Evolutionary conservation across 129 eudicot species (phyloP).

Genomic region (Oenanthe sinensis): DNA sequence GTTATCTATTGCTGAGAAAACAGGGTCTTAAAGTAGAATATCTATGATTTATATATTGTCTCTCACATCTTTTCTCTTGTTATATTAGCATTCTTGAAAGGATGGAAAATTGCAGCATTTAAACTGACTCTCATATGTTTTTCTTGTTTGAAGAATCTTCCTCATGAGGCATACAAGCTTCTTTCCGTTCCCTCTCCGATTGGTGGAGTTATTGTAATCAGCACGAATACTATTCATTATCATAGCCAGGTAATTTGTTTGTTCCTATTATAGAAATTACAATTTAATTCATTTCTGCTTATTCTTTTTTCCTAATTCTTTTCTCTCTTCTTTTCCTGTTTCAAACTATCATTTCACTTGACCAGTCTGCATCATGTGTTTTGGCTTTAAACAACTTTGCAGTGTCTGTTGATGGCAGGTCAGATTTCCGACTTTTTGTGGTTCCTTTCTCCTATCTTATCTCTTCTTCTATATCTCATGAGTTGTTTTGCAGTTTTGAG

Average conservation of each 20-base stretch:
- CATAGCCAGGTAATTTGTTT: conserved; percentile 76
- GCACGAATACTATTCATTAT: conserved; percentile 87
- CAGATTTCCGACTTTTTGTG: conserved; percentile 10
- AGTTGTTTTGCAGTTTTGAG: not conserved
- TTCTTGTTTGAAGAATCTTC: conserved; percentile 56
- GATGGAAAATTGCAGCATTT: not conserved
- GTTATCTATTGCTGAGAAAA: not conserved
- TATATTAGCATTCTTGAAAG: not conserved
- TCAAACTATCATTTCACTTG: conserved; percentile 18
- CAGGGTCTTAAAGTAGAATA: not conserved
- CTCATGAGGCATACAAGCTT: conserved; percentile 97
- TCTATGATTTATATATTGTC: not conserved
- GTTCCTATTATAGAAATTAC: not conserved
- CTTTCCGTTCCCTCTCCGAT: conserved; percentile 98
- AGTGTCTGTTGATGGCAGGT: conserved; percentile 72
- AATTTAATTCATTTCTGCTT: not conserved
- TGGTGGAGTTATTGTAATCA: conserved; percentile 86
- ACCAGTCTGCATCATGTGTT: conserved; percentile 75
- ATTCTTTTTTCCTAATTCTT: not conserved
- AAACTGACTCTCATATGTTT: conserved; percentile 4
- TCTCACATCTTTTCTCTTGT: not conserved
- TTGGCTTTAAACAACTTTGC: conserved; percentile 87
- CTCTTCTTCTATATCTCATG: not conserved
- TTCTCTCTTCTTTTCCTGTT: conserved; percentile 11
- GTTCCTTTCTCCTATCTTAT: not conserved